These are phyloP conservation scores for Garcia nutans DNA, from an alignment of 345 rosid species.

Conservation along the genomic window DNA sequence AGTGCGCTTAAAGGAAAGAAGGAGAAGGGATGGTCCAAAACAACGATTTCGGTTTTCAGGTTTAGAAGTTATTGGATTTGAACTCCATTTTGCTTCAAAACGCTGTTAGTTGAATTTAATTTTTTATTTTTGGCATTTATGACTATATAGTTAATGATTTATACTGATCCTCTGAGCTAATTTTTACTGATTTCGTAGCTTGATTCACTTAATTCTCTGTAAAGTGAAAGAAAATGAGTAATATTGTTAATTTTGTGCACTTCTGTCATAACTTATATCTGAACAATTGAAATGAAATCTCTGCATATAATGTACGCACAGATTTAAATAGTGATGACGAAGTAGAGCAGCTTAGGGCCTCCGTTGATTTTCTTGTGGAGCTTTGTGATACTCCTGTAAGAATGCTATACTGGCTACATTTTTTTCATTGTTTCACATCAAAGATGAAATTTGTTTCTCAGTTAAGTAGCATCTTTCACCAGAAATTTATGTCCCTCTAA, in stretches of 20 bases:
- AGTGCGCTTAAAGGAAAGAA: constrained; percentile 59
- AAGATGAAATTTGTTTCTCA: background rate
- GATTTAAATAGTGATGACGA: constrained; percentile 55
- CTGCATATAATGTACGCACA: constrained; percentile 30
- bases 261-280: no score
- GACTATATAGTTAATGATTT: background rate
- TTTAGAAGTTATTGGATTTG: constrained; percentile 5
- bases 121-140: background rate
- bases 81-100: background rate
- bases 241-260: background rate
- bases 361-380: constrained; percentile 75
- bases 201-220: constrained; percentile 2
- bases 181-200: background rate
- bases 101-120: background rate
- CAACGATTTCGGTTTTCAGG: constrained; percentile 44
- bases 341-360: constrained; percentile 63
- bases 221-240: background rate
- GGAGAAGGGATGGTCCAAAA: constrained; percentile 32
- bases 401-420: constrained; percentile 17
- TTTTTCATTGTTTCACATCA: constrained; percentile 3
- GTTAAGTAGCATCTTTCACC: background rate
- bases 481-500: background rate
- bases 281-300: constrained; percentile 1
- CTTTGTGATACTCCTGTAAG: constrained; percentile 60
- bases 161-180: background rate